Percentiles rank a stretch among this genome's conserved stretches.
Evolutionary conservation across 768 basidiomycete species (phyloP).

Genomic region (Amanita rubescens): DNA sequence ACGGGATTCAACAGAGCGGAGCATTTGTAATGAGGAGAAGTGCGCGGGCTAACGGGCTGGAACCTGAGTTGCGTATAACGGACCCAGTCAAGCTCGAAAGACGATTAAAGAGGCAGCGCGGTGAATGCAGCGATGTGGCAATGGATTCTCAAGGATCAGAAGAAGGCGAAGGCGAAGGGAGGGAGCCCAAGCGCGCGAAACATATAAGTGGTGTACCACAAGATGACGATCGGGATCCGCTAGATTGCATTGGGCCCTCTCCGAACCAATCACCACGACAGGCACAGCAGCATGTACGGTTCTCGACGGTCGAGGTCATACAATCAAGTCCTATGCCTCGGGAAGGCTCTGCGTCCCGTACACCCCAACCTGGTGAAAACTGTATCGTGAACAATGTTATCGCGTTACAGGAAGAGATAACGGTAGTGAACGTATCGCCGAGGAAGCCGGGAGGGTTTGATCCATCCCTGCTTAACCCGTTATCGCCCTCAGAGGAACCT

Average conservation of each 20-base stretch:
- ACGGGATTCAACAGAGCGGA: conserved; percentile 15
- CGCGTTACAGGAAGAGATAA: not conserved
- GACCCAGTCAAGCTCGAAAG: conserved; percentile 74
- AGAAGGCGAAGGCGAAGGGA: conserved; percentile 25
- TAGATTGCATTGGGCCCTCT: conserved; percentile 33
- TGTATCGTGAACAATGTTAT: not conserved
- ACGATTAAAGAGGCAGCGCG: conserved; percentile 62
- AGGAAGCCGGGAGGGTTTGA: conserved; percentile 33
- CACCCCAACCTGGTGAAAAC: not conserved
- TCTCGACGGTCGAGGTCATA: conserved; percentile 27
- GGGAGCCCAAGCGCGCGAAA: conserved; percentile 19
- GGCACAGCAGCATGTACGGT: conserved; percentile 38
- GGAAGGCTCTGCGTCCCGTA: not conserved
- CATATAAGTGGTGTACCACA: conserved; percentile 22
- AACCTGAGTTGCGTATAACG: conserved; percentile 65
- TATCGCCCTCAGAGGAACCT: conserved; percentile 24
- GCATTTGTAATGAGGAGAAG: conserved; percentile 51
- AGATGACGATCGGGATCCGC: conserved; percentile 42
- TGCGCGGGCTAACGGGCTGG: conserved; percentile 63
- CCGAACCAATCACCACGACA: conserved; percentile 16
- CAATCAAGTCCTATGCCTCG: not conserved
- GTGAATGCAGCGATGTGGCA: conserved; percentile 43
- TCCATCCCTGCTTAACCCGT: conserved; percentile 46
- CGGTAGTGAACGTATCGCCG: not conserved
- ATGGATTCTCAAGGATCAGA: conserved; percentile 47